Percentiles rank a stretch among this genome's conserved stretches.
These are phyloP conservation scores for Exophiala spinifera DNA, from an alignment of 2,329 filamentous ascomycete species.

Conservation along the genomic window DNA sequence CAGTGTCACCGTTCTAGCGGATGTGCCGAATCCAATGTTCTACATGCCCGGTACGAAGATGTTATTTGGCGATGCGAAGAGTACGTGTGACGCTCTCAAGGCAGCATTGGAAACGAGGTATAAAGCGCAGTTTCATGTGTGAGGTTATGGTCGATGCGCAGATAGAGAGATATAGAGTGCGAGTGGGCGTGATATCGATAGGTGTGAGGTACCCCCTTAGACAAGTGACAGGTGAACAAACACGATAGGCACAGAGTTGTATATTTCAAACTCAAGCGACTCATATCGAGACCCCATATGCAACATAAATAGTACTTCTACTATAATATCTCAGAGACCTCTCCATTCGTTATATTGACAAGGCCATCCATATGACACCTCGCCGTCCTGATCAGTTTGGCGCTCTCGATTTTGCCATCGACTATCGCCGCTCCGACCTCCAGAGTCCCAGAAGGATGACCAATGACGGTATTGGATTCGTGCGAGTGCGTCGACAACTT, in stretches of 20 bases:
- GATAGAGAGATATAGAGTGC: no score
- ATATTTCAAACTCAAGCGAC: no score
- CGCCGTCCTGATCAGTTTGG: constrained; percentile 23
- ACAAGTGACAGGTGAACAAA: no score
- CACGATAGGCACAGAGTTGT: no score
- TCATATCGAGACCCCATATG: no score
- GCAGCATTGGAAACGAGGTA: constrained; percentile 25
- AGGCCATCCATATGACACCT: constrained; percentile 26
- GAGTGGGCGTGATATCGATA: no score
- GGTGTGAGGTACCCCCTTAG: no score
- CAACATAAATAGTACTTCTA: no score
- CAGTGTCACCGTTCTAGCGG: constrained; percentile 54
- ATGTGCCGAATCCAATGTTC: constrained; percentile 88
- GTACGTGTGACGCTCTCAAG: constrained; percentile 64
- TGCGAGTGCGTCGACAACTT: constrained; percentile 29
- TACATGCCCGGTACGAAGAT: constrained; percentile 87
- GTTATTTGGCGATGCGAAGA: constrained; percentile 87
- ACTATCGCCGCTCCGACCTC: constrained; percentile 22
- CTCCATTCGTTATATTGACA: constrained; percentile 14
- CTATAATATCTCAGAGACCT: neutral
- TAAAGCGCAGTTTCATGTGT: constrained; percentile 28
- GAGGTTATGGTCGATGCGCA: no score
- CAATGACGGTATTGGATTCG: constrained; percentile 37
- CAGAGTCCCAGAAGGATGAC: constrained; percentile 46
- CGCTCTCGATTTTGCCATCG: constrained; percentile 16